Percentiles rank a stretch among this genome's conserved stretches.
Conservation (phyloP, 306 rosid species). For the Morella rubra region DNA sequence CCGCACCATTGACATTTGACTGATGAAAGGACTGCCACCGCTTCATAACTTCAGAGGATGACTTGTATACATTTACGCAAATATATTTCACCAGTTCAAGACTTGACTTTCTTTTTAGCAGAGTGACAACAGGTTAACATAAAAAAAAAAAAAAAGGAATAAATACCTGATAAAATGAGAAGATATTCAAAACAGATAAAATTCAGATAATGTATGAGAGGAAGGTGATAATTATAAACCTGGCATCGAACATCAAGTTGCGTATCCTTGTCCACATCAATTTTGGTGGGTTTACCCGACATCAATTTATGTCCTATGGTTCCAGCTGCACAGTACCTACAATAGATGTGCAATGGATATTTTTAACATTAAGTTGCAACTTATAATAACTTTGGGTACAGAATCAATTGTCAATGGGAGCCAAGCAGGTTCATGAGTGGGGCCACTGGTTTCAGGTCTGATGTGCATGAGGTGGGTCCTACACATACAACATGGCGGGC, state of each 20-base stretch:
- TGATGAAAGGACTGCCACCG: no score
- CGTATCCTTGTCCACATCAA: slow-evolving; percentile 69
- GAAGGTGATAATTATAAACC: slow-evolving; percentile 45
- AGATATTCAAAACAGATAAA: background rate
- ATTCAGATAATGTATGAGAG: background rate
- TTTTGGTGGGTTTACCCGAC: slow-evolving; percentile 71
- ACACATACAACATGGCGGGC: background rate
- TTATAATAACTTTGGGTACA: background rate
- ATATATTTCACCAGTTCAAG: background rate
- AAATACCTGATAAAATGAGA: background rate
- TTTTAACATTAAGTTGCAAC: background rate
- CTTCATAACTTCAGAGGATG: background rate
- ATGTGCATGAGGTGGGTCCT: background rate
- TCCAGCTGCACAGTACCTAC: slow-evolving; percentile 82
- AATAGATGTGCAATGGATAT: slow-evolving; percentile 13
- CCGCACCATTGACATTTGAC: no score
- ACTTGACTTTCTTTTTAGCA: background rate
- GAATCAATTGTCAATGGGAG: background rate
- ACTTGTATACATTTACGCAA: background rate
- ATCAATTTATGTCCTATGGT: slow-evolving; percentile 82
- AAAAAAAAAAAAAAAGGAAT: background rate
- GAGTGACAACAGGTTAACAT: background rate
- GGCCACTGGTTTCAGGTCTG: background rate
- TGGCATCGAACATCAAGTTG: slow-evolving; percentile 78
- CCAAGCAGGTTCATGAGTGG: background rate